Base-by-base conservation (phyloP, 257 asterid species). In the Fraxinus americana region DNA sequence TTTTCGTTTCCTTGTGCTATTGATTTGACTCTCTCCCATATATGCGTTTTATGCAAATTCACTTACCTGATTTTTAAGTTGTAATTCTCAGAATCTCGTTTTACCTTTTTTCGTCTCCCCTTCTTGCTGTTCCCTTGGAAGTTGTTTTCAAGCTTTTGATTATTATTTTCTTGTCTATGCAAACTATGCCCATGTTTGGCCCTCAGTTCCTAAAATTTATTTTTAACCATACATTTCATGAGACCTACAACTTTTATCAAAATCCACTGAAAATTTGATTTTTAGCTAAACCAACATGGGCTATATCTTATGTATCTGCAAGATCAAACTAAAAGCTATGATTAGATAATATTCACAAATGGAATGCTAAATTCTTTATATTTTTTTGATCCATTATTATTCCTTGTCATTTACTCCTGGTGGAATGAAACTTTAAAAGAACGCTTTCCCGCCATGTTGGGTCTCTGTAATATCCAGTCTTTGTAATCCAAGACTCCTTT, bases 41-140 rank as follows among this genome's bases (percentile, higher is more conserved):
- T n/a, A 70, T 43, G 52, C 5, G 69, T 69, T 82, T 75, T 43
- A 21, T 71, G 73, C 38, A 38, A 66, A 73, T 57, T 57, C 43
- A 67, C 77, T 75, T 35, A 14, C 63, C 74, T 52, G 61, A 19
- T 57, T 70, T 83, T 70, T 70, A 52, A 36, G 29, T 63, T 68
- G 41, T 14, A 59, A 19, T 23, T 59, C 30, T 41, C 67, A 25
- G 23, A 76, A 35, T 61, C 71, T 39, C 75, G 27, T 70, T 54
- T 61, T 71, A 21, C 74, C 43, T 27, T 50, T 41, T 41, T 11
- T 12, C 13, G 29, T 11, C 69, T 43, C 52, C 52, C 17, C 5
- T 63, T 19, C 54, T 74, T 82, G 36, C 66, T 32, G 48, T 32
- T 43, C 50, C 76, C 61, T 57, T 43, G 54, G 75, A 71, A 30